Percentiles rank a stretch among this genome's conserved stretches.
phyloP scores from a whole-genome alignment of 2,329 filamentous ascomycete species.

The Colletotrichum magnum region DNA sequence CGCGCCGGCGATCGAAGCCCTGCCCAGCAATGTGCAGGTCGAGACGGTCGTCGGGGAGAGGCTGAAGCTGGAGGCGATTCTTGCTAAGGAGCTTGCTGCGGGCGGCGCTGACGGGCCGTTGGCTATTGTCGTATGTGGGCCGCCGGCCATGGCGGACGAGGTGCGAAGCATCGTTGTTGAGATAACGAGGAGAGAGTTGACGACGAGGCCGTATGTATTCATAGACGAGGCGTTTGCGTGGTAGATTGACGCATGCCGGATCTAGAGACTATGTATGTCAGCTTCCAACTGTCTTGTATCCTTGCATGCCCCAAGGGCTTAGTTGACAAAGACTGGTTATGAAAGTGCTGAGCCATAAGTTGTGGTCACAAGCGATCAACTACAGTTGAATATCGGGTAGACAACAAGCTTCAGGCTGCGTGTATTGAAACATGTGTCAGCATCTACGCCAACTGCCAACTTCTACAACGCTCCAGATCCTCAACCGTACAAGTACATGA shows the following conservation, averaged over 20 bases:
- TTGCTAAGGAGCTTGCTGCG: conserved; percentile 5
- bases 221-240: conserved; percentile 43
- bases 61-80: conserved; percentile 17
- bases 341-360: too few relatives aligned
- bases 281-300: too few relatives aligned
- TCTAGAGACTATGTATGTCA: too few relatives aligned
- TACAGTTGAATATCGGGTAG: not conserved
- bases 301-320: too few relatives aligned
- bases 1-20: not conserved
- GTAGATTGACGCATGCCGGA: conserved; percentile 14
- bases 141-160: conserved; percentile 41
- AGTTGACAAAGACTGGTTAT: too few relatives aligned
- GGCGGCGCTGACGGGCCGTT: not conserved
- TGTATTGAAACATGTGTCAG: not conserved
- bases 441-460: not conserved
- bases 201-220: conserved; percentile 31
- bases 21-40: conserved; percentile 28
- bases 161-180: conserved; percentile 38
- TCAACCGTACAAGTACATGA: not conserved
- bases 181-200: conserved; percentile 1
- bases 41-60: conserved; percentile 30
- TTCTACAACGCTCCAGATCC: not conserved
- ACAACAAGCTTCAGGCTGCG: not conserved
- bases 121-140: conserved; percentile 41
- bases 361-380: too few relatives aligned